Conservation (phyloP, 768 basidiomycete species). For the Agaricus subrufescens region DNA sequence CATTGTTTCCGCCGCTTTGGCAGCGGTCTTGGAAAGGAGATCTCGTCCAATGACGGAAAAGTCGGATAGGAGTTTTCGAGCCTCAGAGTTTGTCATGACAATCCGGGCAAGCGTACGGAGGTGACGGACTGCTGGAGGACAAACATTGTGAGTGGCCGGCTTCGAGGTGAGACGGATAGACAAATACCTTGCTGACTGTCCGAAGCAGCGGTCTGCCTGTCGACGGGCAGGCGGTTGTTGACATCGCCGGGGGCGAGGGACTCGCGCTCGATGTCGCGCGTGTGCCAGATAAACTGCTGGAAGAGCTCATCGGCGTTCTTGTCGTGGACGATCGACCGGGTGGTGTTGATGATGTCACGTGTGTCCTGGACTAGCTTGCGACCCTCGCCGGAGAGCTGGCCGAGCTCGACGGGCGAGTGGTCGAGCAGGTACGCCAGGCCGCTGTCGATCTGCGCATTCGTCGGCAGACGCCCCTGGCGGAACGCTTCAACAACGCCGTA, state of each 20-base stretch:
- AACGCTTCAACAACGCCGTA: constrained; percentile 83
- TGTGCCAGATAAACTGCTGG: constrained; percentile 88
- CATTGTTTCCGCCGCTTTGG: constrained; percentile 64
- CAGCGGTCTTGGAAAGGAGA: constrained; percentile 68
- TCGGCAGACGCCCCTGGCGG: constrained; percentile 71
- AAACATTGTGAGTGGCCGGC: neutral
- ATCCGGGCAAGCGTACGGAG: constrained; percentile 85
- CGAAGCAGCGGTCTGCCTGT: constrained; percentile 45
- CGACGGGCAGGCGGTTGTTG: constrained; percentile 35
- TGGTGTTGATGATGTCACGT: constrained; percentile 76
- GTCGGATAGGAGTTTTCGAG: constrained; percentile 83
- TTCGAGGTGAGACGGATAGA: neutral
- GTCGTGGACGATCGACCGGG: constrained; percentile 62
- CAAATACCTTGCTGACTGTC: constrained; percentile 57
- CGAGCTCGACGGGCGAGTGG: constrained; percentile 52
- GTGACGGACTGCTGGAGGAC: constrained; percentile 65
- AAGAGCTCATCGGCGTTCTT: constrained; percentile 92
- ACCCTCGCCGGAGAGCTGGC: constrained; percentile 73
- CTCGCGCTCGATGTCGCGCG: constrained; percentile 43
- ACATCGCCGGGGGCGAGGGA: constrained; percentile 21
- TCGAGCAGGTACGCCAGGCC: constrained; percentile 63
- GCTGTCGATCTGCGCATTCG: constrained; percentile 75
- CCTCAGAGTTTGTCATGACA: constrained; percentile 89
- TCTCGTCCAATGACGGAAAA: constrained; percentile 78
- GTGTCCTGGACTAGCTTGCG: constrained; percentile 69